A percentile compares a stretch with the other conserved stretches of the same genome.
These are phyloP conservation scores for Fusarium multiceps DNA, from an alignment of 2,329 filamentous ascomycete species.

Conservation along the genomic window DNA sequence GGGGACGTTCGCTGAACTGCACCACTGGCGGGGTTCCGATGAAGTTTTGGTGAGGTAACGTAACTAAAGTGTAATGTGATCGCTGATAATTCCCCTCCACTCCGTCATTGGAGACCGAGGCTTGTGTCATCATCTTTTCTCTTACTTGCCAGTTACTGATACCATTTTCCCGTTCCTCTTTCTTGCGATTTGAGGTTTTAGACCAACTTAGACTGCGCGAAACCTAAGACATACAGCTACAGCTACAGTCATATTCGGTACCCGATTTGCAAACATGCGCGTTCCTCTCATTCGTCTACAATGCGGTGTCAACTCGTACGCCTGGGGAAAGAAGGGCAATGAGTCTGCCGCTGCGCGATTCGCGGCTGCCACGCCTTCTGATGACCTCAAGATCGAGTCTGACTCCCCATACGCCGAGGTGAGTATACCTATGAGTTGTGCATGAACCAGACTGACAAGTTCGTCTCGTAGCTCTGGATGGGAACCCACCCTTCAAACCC, in stretches of 20 bases:
- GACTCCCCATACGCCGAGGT: conserved; percentile 97
- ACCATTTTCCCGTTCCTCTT: neutral
- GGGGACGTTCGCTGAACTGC: conserved; percentile 5
- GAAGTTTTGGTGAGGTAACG: conserved; percentile 7
- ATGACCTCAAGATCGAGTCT: conserved; percentile 79
- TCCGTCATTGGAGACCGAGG: conserved; percentile 9
- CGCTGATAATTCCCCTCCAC: conserved; percentile 15
- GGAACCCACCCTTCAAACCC: conserved; percentile 96
- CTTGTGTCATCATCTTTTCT: conserved; percentile 23
- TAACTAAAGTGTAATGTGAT: conserved; percentile 6
- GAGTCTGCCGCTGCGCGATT: conserved; percentile 90
- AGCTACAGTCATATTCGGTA: no score
- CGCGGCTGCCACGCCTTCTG: conserved; percentile 83
- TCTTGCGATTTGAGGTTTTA: neutral
- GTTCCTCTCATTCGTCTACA: conserved; percentile 87
- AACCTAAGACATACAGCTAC: neutral
- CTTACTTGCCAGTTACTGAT: neutral
- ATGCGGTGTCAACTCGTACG: conserved; percentile 97
- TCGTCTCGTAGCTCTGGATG: conserved; percentile 85
- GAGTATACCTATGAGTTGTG: neutral
- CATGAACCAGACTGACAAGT: neutral
- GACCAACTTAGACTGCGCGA: neutral
- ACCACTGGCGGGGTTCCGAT: conserved; percentile 6
- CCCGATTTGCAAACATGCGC: conserved; percentile 67
- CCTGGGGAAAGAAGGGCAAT: conserved; percentile 95